phyloP scores from a whole-genome alignment of 2,329 filamentous ascomycete genomes.

The Gaeumannomyces sp. region DNA sequence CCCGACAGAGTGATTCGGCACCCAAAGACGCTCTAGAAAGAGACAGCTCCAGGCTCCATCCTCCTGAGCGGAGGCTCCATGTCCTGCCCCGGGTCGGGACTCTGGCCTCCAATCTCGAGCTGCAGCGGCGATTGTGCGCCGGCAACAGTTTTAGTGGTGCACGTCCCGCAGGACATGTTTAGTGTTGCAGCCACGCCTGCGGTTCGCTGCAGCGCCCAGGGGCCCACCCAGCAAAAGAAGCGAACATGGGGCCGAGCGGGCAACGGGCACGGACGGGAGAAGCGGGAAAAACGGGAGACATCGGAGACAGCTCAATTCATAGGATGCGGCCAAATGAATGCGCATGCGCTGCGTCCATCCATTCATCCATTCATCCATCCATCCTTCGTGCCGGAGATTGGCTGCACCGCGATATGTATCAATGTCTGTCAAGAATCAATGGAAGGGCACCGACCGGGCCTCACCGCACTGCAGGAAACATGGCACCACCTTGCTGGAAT shows the following conservation, averaged over 20 bases:
- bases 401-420: too few relatives aligned
- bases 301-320: too few relatives aligned
- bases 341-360: too few relatives aligned
- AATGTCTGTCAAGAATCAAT: not conserved
- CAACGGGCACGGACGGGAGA: not conserved
- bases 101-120: not conserved
- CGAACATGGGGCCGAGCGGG: not conserved
- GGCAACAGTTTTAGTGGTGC: too few relatives aligned
- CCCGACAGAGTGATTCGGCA: too few relatives aligned
- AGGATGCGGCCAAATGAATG: too few relatives aligned
- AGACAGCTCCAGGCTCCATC: not conserved
- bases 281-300: too few relatives aligned
- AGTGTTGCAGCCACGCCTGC: not conserved
- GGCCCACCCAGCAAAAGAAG: not conserved
- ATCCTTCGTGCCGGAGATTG: not conserved
- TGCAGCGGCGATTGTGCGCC: not conserved
- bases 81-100: not conserved
- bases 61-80: not conserved
- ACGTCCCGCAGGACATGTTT: not conserved
- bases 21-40: too few relatives aligned
- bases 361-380: too few relatives aligned
- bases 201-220: too few relatives aligned
- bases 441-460: not conserved
- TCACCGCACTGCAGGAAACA: not conserved
- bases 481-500: not conserved